These are phyloP conservation scores for Coix lacrymajobi DNA, from an alignment of 176 grass and related monocot genomes.

Conservation along the genomic window DNA sequence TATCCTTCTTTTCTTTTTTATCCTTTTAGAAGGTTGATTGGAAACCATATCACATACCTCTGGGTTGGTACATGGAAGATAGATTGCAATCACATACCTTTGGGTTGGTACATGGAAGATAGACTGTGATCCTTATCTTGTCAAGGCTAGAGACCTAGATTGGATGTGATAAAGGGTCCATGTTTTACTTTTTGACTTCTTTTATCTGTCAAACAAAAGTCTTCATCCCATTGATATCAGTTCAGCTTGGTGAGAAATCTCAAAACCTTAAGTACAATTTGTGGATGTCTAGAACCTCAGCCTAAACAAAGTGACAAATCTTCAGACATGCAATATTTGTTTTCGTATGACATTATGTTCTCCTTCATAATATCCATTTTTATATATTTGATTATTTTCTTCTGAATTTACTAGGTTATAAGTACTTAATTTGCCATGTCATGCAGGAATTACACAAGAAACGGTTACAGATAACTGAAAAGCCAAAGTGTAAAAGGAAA, in stretches of 20 bases:
- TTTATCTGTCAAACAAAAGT: background rate
- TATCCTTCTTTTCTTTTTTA: background rate
- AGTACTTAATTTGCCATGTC: slow-evolving; percentile 9
- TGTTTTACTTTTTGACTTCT: background rate
- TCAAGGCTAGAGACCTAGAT: background rate
- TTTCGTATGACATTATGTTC: slow-evolving; percentile 4
- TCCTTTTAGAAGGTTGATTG: background rate
- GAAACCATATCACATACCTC: background rate
- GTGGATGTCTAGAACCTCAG: slow-evolving; percentile 6
- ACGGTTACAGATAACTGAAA: slow-evolving; percentile 53
- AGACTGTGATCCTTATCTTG: background rate
- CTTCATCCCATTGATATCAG: background rate
- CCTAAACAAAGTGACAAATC: background rate
- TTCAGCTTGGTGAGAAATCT: background rate
- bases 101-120: background rate
- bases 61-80: background rate
- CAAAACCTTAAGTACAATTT: background rate
- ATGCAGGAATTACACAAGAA: slow-evolving; percentile 69
- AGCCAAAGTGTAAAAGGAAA: slow-evolving; percentile 33
- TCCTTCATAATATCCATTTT: background rate
- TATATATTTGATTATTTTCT: slow-evolving; percentile 2
- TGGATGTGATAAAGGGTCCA: background rate
- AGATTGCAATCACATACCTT: background rate
- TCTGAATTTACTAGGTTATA: slow-evolving; percentile 8
- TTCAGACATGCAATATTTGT: background rate